Percentiles rank a stretch among this genome's conserved stretches.
Conservation (phyloP, 352 stramenopile species). For the Thraustochytrium sp. region DNA sequence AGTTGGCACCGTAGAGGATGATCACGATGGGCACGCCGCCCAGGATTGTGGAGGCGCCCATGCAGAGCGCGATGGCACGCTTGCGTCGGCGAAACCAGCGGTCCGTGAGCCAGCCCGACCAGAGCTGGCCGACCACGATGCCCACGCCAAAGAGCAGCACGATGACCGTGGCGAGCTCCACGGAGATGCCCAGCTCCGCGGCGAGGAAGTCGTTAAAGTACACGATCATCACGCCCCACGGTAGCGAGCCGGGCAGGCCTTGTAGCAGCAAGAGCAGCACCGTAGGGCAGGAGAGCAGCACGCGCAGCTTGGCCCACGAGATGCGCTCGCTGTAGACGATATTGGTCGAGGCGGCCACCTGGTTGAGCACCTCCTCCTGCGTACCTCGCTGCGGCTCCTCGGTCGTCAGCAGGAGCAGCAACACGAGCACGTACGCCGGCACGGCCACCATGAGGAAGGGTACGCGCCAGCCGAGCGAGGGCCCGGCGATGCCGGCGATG, state of each 20-base stretch:
- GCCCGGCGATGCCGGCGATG: conserved; percentile 49
- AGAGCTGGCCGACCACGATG: conserved; percentile 56
- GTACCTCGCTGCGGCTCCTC: conserved; percentile 56
- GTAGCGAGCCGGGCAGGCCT: conserved; percentile 56
- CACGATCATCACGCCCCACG: conserved; percentile 62
- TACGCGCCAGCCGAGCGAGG: conserved; percentile 56
- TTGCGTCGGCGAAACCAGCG: conserved; percentile 6
- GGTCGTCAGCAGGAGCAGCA: conserved; percentile 54
- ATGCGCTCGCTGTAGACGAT: conserved; percentile 16
- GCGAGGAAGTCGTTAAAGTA: conserved; percentile 66
- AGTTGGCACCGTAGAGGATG: background rate
- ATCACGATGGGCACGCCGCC: conserved; percentile 3
- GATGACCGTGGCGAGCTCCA: conserved; percentile 53
- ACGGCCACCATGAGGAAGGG: conserved; percentile 62
- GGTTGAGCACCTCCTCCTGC: conserved; percentile 48
- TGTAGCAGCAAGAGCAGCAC: conserved; percentile 57
- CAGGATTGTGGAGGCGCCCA: conserved; percentile 12
- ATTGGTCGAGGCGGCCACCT: background rate
- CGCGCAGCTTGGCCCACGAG: conserved; percentile 39
- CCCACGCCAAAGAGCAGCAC: conserved; percentile 60
- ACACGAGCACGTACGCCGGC: conserved; percentile 55
- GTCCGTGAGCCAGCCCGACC: conserved; percentile 51
- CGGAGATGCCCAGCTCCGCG: conserved; percentile 55
- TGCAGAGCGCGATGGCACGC: background rate
- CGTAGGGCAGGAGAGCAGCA: background rate